Conservation (phyloP, 2,329 filamentous ascomycete genomes). For the Colletotrichum somersetense region DNA sequence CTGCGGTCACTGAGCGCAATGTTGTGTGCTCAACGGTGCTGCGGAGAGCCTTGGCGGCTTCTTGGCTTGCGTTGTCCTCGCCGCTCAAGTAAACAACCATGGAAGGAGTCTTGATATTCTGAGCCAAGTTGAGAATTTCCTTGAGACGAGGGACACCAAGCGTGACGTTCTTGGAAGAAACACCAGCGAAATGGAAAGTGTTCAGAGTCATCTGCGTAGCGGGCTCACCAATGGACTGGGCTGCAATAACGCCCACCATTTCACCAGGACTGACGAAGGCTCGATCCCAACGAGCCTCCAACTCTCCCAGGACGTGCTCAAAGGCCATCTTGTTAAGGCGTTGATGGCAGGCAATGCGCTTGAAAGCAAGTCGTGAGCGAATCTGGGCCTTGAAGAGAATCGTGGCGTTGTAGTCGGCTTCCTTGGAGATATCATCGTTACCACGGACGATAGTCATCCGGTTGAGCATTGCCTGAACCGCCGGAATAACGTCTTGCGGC, state of each 20-base stretch:
- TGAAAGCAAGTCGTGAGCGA: slow-evolving; percentile 91
- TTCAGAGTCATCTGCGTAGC: slow-evolving; percentile 99
- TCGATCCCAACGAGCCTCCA: slow-evolving; percentile 89
- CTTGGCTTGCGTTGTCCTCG: slow-evolving; percentile 74
- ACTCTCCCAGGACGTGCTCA: slow-evolving; percentile 89
- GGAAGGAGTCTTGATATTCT: slow-evolving; percentile 97
- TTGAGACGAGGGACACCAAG: slow-evolving; percentile 99
- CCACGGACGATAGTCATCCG: slow-evolving; percentile 89
- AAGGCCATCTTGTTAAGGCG: slow-evolving; percentile 92
- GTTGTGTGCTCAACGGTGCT: slow-evolving; percentile 95
- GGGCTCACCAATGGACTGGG: slow-evolving; percentile 98
- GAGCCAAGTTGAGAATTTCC: slow-evolving; percentile 98
- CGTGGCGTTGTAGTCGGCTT: slow-evolving; percentile 90
- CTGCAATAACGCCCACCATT: slow-evolving; percentile 98
- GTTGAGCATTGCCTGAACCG: slow-evolving; percentile 80
- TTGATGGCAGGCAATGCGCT: slow-evolving; percentile 88
- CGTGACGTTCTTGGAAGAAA: slow-evolving; percentile 99
- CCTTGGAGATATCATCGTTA: slow-evolving; percentile 81
- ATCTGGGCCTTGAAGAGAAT: slow-evolving; percentile 93
- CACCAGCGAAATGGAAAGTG: slow-evolving; percentile 99
- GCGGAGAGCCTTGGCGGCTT: slow-evolving; percentile 86
- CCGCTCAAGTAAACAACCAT: slow-evolving; percentile 89
- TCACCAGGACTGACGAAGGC: slow-evolving; percentile 92
- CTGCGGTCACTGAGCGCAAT: slow-evolving; percentile 88
- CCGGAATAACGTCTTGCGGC: slow-evolving; percentile 86